phyloP scores from a whole-genome alignment of 208 protist genomes.

The Wallacemonas sp. region DNA sequence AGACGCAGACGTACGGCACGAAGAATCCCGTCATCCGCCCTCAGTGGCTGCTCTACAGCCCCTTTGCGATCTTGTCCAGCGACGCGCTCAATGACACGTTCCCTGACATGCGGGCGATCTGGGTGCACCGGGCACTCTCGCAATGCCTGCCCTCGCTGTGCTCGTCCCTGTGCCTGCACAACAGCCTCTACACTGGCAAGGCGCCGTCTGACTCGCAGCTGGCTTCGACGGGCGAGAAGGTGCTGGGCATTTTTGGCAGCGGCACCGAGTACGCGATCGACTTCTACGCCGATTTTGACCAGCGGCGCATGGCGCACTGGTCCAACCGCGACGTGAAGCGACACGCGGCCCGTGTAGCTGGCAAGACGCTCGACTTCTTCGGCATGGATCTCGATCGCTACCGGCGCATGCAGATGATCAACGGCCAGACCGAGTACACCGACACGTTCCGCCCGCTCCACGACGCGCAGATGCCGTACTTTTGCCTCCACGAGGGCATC shows the following conservation, averaged over 20 bases:
- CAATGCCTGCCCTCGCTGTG: conserved; percentile 89
- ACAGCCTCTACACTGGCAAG: conserved; percentile 88
- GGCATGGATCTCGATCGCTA: conserved; percentile 86
- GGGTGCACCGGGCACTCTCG: conserved; percentile 85
- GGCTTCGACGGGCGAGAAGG: conserved; percentile 82
- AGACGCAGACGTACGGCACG: conserved; percentile 76
- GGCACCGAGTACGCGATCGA: conserved; percentile 83
- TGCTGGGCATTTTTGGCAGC: conserved; percentile 88
- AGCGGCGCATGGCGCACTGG: conserved; percentile 87
- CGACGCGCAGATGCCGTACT: conserved; percentile 88
- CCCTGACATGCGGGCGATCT: conserved; percentile 76
- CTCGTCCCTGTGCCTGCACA: conserved; percentile 83
- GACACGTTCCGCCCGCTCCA: conserved; percentile 76
- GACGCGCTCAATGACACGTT: conserved; percentile 69
- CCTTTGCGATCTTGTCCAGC: conserved; percentile 79
- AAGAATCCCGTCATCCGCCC: conserved; percentile 60
- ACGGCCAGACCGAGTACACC: conserved; percentile 85
- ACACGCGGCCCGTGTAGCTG: conserved; percentile 67
- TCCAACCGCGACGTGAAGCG: conserved; percentile 90
- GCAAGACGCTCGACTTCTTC: conserved; percentile 88
- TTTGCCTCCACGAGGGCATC: conserved; percentile 83
- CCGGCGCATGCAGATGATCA: conserved; percentile 87
- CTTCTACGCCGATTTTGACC: conserved; percentile 79
- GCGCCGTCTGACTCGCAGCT: conserved; percentile 84
- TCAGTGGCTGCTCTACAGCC: conserved; percentile 85